Conservation (phyloP, 2,329 filamentous ascomycete species). For the Hypoxylon sp. region DNA sequence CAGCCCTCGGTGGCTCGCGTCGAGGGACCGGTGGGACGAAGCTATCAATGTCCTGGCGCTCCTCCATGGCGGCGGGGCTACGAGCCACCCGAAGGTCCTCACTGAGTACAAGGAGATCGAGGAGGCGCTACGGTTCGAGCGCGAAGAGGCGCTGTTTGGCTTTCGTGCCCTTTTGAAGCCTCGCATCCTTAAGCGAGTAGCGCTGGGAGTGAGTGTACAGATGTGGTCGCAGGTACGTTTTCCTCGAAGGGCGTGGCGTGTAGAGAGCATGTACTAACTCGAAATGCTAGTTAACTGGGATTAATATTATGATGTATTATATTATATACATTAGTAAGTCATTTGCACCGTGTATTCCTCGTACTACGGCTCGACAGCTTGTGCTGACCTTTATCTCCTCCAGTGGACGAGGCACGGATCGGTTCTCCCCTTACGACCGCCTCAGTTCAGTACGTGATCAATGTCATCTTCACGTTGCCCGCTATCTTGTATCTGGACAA, state of each 20-base stretch:
- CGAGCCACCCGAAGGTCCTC: constrained; percentile 68
- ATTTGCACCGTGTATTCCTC: not conserved
- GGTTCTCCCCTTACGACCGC: constrained; percentile 68
- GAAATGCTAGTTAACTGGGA: constrained; percentile 54
- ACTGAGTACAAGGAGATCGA: constrained; percentile 73
- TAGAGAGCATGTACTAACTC: not conserved
- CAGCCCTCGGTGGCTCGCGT: constrained; percentile 77
- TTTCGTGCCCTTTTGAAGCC: constrained; percentile 62
- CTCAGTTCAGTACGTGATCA: constrained; percentile 73
- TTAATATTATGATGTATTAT: constrained; percentile 72
- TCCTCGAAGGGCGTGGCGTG: too few relatives aligned
- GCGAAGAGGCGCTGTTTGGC: constrained; percentile 62
- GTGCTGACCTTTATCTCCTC: not conserved
- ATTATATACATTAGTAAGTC: constrained; percentile 65
- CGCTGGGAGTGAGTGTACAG: constrained; percentile 69
- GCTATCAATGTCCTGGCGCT: constrained; percentile 67
- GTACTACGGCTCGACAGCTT: not conserved
- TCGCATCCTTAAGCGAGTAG: constrained; percentile 66
- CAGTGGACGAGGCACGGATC: constrained; percentile 66
- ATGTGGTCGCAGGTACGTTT: constrained; percentile 65
- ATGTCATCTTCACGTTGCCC: constrained; percentile 69
- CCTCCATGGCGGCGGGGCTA: constrained; percentile 68
- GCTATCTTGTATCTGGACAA: constrained; percentile 71
- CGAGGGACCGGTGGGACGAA: constrained; percentile 75
- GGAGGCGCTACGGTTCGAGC: constrained; percentile 65